Percentiles rank a stretch among this genome's conserved stretches.
Conservation (phyloP, 2,329 filamentous ascomycete genomes). For the Trichoderma semiorbis region DNA sequence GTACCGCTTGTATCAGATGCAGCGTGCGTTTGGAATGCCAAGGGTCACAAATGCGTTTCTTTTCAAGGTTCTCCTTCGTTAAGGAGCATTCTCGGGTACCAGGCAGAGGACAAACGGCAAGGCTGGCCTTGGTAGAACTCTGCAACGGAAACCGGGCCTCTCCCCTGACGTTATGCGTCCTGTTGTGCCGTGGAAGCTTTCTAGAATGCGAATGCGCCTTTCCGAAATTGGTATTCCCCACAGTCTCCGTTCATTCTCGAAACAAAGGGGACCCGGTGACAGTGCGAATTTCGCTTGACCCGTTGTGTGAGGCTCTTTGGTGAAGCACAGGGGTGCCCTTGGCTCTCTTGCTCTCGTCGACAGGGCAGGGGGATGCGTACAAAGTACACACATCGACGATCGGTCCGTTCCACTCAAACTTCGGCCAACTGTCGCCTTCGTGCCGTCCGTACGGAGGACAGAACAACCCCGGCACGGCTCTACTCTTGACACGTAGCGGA, state of each 20-base stretch:
- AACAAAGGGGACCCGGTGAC: conserved; percentile 3
- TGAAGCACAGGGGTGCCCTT: conserved; percentile 5
- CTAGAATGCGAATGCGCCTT: conserved; percentile 28
- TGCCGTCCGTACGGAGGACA: conserved; percentile 10
- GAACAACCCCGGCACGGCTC: conserved; percentile 4
- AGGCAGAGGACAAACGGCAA: not conserved
- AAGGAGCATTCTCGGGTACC: not conserved
- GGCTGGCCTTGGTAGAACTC: conserved; percentile 9
- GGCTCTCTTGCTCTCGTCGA: not conserved
- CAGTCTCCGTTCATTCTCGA: conserved; percentile 20
- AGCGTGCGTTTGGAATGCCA: not conserved
- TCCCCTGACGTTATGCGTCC: conserved; percentile 22
- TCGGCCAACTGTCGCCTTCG: conserved; percentile 15
- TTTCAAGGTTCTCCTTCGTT: not conserved
- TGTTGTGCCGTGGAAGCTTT: conserved; percentile 28
- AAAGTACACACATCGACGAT: conserved; percentile 1
- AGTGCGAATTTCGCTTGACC: not conserved
- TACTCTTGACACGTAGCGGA: conserved; percentile 14
- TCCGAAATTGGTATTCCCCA: conserved; percentile 11
- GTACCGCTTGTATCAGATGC: not conserved
- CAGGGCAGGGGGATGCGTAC: not conserved
- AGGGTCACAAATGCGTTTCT: not conserved
- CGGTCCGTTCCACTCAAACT: conserved; percentile 15
- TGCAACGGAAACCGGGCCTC: not conserved
- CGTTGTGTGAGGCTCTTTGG: conserved; percentile 2